phyloP scores from a whole-genome alignment of 768 basidiomycete genomes.

The Artomyces pyxidatus region DNA sequence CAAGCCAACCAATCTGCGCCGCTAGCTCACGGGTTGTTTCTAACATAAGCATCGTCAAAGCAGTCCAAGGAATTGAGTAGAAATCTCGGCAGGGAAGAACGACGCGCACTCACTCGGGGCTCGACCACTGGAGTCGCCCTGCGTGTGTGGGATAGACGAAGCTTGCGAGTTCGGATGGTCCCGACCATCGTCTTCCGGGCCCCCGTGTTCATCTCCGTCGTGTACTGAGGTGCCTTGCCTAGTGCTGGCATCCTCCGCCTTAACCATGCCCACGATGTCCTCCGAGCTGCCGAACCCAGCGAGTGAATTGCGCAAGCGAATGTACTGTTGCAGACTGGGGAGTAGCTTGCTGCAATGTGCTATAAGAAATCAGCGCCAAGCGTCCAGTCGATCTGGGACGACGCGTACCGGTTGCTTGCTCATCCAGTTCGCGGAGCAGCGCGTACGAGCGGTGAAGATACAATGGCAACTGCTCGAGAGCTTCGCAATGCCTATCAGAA shows the following conservation, averaged over 20 bases:
- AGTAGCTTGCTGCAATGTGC: slow-evolving; percentile 8
- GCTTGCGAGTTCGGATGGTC: too few relatives aligned
- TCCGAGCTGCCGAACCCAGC: too few relatives aligned
- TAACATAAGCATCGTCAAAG: neutral
- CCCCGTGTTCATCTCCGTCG: too few relatives aligned
- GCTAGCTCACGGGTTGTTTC: slow-evolving; percentile 7
- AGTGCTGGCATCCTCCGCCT: too few relatives aligned
- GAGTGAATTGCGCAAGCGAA: slow-evolving; percentile 5
- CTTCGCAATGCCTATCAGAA: neutral
- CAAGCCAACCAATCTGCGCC: slow-evolving; percentile 12
- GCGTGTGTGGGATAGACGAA: too few relatives aligned
- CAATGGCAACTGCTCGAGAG: slow-evolving; percentile 14
- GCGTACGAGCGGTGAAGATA: slow-evolving; percentile 14
- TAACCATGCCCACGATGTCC: too few relatives aligned
- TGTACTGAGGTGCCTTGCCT: too few relatives aligned
- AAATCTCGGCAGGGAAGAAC: slow-evolving; percentile 1
- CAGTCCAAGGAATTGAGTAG: neutral
- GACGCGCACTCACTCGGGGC: too few relatives aligned
- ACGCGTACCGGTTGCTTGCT: slow-evolving; percentile 10
- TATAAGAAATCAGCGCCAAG: neutral
- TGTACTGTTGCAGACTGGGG: slow-evolving; percentile 10
- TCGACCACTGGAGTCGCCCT: too few relatives aligned
- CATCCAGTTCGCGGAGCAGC: slow-evolving; percentile 12
- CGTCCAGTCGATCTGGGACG: neutral
- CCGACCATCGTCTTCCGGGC: too few relatives aligned